Evolutionary conservation across 2,329 filamentous ascomycete genomes (phyloP), one percentile per base, ranked within the genome.

Genomic region (Neonectria punicea): DNA sequence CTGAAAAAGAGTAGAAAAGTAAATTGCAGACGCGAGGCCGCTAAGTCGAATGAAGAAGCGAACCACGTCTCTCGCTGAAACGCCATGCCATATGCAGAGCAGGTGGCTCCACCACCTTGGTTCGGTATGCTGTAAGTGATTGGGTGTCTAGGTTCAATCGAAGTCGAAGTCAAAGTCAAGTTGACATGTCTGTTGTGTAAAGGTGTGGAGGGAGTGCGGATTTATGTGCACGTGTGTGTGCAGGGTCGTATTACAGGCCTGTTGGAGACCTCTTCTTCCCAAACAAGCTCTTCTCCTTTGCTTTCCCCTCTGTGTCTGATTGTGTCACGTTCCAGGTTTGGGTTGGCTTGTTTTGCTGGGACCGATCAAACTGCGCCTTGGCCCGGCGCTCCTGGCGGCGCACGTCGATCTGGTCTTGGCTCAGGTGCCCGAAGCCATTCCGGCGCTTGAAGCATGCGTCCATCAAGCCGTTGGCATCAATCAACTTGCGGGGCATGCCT

Each of bases 401-500:
- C 70, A 90, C 87, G 70, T 98, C 94, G 64, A 98, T 92, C 5
- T 89, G 87, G 16, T 91, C 90, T 77, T 97, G 93, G 73, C 90
- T 94, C 18, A 98, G 83, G 73, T 94, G 91, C 7, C 90, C 91
- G 71, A 95, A 94, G 5, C 92, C 92, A 74, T 94, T 92, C 53
- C 91, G 88, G 46, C 93, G 89, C 70, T 90, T 89, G 77, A 96
- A 94, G 69, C 92, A 97, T 9, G 92, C 87, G 69, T 97, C 93
- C 82, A 97, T 88, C 14, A 98, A 82, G 2, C 83, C 82, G 73
- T 97, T 97, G 59, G 92, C 91, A 78, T 98, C 93, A 20, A 98
- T 79, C 74, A 97, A 86, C 58, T 87, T 87, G 58, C 95, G 87
- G 1, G 95, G 95, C 32, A 97, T 89, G 2, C 90, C 90, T 81